phyloP scores from a whole-genome alignment of 2,329 filamentous ascomycete genomes.

The Sporothrix inflata region DNA sequence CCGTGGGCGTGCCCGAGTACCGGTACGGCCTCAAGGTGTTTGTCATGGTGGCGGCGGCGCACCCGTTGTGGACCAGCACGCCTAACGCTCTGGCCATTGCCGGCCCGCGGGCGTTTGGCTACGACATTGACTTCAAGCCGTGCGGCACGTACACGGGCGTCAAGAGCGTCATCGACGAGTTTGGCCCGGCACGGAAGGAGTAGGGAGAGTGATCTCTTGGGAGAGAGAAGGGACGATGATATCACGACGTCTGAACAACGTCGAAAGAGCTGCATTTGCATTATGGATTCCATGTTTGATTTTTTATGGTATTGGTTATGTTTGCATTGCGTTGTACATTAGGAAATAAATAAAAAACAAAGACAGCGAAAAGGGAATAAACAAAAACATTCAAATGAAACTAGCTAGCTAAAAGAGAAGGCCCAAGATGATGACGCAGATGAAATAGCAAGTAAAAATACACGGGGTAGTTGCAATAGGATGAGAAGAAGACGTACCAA shows the following conservation, averaged over 20 bases:
- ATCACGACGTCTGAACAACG: neutral
- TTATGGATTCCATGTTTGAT: neutral
- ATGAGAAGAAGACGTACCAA: no score
- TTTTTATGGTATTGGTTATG: neutral
- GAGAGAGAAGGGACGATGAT: neutral
- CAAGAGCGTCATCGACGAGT: slow-evolving; percentile 58
- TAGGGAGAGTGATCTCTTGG: neutral
- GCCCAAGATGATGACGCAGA: neutral
- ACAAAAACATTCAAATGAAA: neutral
- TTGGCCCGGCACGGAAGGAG: slow-evolving; percentile 26
- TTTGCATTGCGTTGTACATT: neutral
- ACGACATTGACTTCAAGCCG: slow-evolving; percentile 54
- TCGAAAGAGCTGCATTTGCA: neutral
- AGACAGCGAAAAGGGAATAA: neutral
- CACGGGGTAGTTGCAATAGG: no score
- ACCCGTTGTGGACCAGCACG: slow-evolving; percentile 57
- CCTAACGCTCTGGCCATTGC: slow-evolving; percentile 53
- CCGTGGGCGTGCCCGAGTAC: slow-evolving; percentile 58
- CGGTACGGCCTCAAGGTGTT: slow-evolving; percentile 56
- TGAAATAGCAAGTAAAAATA: neutral
- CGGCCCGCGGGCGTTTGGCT: slow-evolving; percentile 45
- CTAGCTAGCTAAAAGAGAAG: neutral
- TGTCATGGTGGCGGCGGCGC: slow-evolving; percentile 58
- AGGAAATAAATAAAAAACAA: neutral
- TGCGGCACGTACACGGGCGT: slow-evolving; percentile 55